A percentile compares a stretch with the other conserved stretches of the same genome.
Evolutionary conservation across 2,329 filamentous ascomycete species (phyloP).

Genomic region (Alternaria triticina): DNA sequence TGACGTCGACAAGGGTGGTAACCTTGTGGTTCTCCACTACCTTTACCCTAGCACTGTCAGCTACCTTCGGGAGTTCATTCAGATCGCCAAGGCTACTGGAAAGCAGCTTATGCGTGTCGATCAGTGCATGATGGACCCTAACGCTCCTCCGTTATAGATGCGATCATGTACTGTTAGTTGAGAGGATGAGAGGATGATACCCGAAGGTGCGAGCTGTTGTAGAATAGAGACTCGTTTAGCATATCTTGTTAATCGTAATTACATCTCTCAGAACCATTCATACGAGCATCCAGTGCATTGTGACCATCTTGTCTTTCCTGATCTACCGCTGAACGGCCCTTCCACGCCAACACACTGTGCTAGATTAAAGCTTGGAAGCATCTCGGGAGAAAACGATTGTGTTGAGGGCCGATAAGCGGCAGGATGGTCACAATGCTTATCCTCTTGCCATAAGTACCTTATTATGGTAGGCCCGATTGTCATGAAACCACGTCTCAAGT

Average conservation of each 20-base stretch:
- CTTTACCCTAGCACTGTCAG: conserved; percentile 68
- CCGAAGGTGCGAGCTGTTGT: neutral
- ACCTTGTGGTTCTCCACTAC: conserved; percentile 73
- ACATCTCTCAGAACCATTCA: neutral
- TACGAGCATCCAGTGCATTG: neutral
- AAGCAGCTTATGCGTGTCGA: conserved; percentile 71
- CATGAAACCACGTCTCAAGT: neutral
- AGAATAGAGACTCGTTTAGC: neutral
- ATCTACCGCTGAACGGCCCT: neutral
- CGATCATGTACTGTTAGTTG: neutral
- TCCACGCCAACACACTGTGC: neutral
- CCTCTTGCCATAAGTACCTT: neutral
- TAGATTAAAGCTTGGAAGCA: neutral
- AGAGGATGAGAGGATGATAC: neutral
- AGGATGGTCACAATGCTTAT: neutral
- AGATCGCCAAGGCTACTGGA: conserved; percentile 66
- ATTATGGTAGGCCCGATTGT: neutral
- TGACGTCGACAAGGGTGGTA: conserved; percentile 67
- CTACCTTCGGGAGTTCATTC: conserved; percentile 70
- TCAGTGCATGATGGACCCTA: conserved; percentile 69
- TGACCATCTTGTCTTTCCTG: neutral
- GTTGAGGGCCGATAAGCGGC: neutral
- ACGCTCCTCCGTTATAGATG: conserved; percentile 52
- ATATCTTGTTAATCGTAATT: neutral
- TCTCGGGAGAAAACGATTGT: neutral